These are phyloP conservation scores for Tuber magnatum DNA, from an alignment of 495 filamentous ascomycete genomes.

Conservation along the genomic window DNA sequence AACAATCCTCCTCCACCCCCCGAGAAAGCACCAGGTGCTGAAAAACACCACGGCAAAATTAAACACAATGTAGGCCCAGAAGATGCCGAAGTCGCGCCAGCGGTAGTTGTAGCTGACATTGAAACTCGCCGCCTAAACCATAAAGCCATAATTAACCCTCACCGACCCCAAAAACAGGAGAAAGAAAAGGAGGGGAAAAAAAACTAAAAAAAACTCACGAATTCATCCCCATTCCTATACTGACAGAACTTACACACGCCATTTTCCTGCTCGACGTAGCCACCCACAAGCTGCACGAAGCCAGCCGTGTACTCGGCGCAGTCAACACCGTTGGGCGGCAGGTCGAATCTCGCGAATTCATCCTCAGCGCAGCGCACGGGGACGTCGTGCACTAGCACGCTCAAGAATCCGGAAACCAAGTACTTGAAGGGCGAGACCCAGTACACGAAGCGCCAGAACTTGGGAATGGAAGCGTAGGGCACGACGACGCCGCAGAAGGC, in stretches of 20 bases:
- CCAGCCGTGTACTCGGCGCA: conserved; percentile 50
- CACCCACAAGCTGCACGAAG: conserved; percentile 47
- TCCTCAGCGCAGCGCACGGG: conserved; percentile 50
- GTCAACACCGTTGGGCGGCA: conserved; percentile 46
- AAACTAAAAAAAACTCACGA: conserved; percentile 42
- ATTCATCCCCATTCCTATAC: conserved; percentile 53
- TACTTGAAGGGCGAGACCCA: conserved; percentile 59
- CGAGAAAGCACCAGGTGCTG: conserved; percentile 26
- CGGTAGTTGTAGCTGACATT: conserved; percentile 51
- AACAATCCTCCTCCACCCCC: conserved; percentile 22
- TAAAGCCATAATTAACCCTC: not conserved
- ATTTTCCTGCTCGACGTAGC: conserved; percentile 49
- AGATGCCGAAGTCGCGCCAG: conserved; percentile 57
- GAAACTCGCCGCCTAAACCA: conserved; percentile 39
- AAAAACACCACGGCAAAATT: conserved; percentile 35
- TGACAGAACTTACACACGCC: conserved; percentile 57
- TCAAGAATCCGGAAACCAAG: conserved; percentile 54
- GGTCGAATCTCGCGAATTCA: conserved; percentile 54
- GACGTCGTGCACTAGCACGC: conserved; percentile 50
- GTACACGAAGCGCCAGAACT: conserved; percentile 71
- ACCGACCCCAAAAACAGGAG: not conserved
- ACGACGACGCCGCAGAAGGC: conserved; percentile 60
- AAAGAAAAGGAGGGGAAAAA: too few relatives aligned
- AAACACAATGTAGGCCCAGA: conserved; percentile 40
- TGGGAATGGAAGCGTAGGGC: conserved; percentile 50